Percentiles rank a stretch among this genome's conserved stretches.
Evolutionary conservation across 164 flowering plant genomes (phyloP).

Genomic region (Aristolochia fimbriata): DNA sequence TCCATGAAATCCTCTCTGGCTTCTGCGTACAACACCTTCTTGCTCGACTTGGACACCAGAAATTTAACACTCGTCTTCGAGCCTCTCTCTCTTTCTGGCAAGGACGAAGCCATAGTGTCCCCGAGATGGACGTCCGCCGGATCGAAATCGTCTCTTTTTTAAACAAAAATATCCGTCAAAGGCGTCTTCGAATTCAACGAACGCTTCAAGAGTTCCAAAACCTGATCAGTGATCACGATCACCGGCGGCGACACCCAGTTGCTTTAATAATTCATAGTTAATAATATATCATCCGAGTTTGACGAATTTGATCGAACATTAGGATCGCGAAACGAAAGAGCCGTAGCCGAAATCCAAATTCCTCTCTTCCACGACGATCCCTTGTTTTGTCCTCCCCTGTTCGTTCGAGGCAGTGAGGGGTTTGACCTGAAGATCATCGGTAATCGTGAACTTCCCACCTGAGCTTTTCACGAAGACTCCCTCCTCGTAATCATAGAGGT

Average conservation of each 20-base stretch:
- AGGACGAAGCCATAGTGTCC: too few relatives aligned
- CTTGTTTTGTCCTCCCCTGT: neutral
- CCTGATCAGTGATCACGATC: too few relatives aligned
- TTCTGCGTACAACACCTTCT: constrained; percentile 4
- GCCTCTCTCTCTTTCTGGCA: neutral
- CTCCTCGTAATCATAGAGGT: neutral
- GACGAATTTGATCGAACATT: neutral
- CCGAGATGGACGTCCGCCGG: too few relatives aligned
- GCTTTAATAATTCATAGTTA: too few relatives aligned
- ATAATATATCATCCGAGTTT: neutral
- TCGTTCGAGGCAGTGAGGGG: neutral
- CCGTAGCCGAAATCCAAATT: neutral
- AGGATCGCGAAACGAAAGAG: neutral
- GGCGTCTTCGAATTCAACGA: constrained; percentile 4
- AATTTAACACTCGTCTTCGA: neutral
- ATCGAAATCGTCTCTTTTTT: neutral
- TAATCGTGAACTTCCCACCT: neutral
- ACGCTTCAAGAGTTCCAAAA: constrained; percentile 1
- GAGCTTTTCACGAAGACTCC: neutral
- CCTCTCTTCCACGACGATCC: neutral
- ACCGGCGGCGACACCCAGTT: too few relatives aligned
- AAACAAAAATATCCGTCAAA: constrained; percentile 3
- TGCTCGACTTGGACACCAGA: neutral
- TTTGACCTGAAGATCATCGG: neutral
- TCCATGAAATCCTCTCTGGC: constrained; percentile 11